Conservation (phyloP, 2,329 filamentous ascomycete species). For the Phaeosphaeria sp. region DNA sequence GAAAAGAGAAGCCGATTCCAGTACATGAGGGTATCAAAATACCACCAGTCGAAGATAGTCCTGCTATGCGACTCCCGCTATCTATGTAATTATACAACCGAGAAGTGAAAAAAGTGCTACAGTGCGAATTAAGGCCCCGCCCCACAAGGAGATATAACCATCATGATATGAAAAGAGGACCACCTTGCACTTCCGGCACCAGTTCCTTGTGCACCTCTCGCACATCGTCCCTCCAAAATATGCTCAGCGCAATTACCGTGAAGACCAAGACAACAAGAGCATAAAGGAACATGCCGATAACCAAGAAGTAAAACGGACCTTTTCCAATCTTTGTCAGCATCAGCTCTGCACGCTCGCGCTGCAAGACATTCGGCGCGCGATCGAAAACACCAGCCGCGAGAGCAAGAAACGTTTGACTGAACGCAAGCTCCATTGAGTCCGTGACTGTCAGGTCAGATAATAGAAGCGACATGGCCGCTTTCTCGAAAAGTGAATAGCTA, state of each 20-base stretch:
- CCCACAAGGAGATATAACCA: too few relatives aligned
- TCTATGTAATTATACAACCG: too few relatives aligned
- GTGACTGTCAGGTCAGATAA: background rate
- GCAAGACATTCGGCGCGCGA: background rate
- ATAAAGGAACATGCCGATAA: background rate
- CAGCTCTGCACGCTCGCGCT: background rate
- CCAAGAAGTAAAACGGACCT: background rate
- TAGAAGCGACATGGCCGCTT: background rate
- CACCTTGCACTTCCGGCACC: background rate
- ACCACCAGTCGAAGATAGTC: too few relatives aligned
- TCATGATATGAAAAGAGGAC: too few relatives aligned
- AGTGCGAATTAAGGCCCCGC: too few relatives aligned
- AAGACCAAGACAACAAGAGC: background rate
- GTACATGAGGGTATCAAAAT: too few relatives aligned
- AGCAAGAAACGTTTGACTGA: background rate
- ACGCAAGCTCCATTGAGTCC: slow-evolving; percentile 2
- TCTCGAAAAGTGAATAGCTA: background rate
- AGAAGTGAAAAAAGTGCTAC: too few relatives aligned
- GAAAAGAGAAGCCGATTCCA: too few relatives aligned
- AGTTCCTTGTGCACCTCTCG: background rate
- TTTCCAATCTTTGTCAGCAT: background rate
- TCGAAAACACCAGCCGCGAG: background rate
- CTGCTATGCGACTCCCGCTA: too few relatives aligned
- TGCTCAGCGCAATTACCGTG: background rate
- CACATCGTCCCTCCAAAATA: slow-evolving; percentile 1